phyloP scores from a whole-genome alignment of 1,139 yeast genomes.

The Magnusiomyces suaveolens region DNA sequence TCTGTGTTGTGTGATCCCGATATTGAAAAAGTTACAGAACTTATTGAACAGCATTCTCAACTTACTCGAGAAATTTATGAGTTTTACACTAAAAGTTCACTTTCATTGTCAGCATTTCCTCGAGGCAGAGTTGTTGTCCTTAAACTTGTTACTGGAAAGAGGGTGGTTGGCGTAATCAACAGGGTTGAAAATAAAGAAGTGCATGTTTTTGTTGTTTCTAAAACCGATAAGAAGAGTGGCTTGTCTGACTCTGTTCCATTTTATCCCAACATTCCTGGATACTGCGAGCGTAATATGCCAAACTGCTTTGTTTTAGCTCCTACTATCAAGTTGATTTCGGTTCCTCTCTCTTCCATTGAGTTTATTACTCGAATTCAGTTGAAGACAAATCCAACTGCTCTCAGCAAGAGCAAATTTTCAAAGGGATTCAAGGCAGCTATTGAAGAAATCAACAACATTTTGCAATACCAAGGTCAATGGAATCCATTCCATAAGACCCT shows the following conservation, averaged over 20 bases:
- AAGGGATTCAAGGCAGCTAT: conserved; percentile 38
- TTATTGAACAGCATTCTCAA: conserved; percentile 40
- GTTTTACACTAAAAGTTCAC: conserved; percentile 38
- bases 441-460: conserved; percentile 35
- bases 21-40: conserved; percentile 40
- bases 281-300: conserved; percentile 27
- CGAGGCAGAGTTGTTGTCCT: conserved; percentile 56
- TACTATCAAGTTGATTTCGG: conserved; percentile 34
- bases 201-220: conserved; percentile 2
- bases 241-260: conserved; percentile 40
- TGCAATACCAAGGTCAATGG: conserved; percentile 40
- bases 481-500: conserved; percentile 30
- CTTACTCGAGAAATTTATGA: conserved; percentile 39
- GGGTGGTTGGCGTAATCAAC: conserved; percentile 42
- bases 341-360: conserved; percentile 42
- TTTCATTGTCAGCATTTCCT: conserved; percentile 40
- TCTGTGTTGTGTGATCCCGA: conserved; percentile 34
- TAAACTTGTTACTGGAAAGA: conserved; percentile 38
- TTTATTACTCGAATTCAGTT: conserved; percentile 43
- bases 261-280: conserved; percentile 36
- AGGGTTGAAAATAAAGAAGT: background rate
- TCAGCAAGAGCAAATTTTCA: conserved; percentile 5
- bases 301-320: conserved; percentile 22
- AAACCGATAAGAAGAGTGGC: background rate
- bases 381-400: conserved; percentile 31